Conservation (phyloP, 805 yeast genomes). For the Debaryomyces prosopidis region DNA sequence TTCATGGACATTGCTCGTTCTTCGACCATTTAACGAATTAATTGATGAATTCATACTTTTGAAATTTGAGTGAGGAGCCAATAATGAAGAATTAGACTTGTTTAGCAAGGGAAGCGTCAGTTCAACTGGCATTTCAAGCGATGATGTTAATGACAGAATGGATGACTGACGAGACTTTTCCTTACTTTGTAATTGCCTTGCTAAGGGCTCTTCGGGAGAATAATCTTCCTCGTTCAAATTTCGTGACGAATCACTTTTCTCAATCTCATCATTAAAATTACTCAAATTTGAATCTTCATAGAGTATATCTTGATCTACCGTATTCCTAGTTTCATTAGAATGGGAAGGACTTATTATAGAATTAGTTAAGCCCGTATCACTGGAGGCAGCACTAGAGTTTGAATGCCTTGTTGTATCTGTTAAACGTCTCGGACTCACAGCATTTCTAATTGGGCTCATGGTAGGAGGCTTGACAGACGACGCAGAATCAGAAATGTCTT, state of each 20-base stretch:
- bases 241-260: not conserved
- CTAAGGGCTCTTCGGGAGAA: not conserved
- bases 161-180: slow-evolving; percentile 22
- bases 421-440: not conserved
- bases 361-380: not conserved
- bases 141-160: slow-evolving; percentile 16
- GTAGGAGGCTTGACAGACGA: not conserved
- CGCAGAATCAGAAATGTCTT: slow-evolving; percentile 2
- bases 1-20: slow-evolving; percentile 15
- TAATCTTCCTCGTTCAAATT: not conserved
- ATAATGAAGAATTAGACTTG: slow-evolving; percentile 24
- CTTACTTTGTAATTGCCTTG: not conserved
- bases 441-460: not conserved
- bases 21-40: slow-evolving; percentile 23
- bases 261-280: not conserved
- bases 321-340: not conserved
- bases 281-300: not conserved
- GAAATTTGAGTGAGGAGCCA: slow-evolving; percentile 1
- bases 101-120: slow-evolving; percentile 32
- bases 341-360: not conserved
- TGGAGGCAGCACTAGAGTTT: not conserved
- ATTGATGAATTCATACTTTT: slow-evolving; percentile 23
- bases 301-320: not conserved
- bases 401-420: not conserved
- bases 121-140: slow-evolving; percentile 21